Evolutionary conservation across 805 yeast genomes (phyloP).

Genomic region (Teunomyces kruisii): DNA sequence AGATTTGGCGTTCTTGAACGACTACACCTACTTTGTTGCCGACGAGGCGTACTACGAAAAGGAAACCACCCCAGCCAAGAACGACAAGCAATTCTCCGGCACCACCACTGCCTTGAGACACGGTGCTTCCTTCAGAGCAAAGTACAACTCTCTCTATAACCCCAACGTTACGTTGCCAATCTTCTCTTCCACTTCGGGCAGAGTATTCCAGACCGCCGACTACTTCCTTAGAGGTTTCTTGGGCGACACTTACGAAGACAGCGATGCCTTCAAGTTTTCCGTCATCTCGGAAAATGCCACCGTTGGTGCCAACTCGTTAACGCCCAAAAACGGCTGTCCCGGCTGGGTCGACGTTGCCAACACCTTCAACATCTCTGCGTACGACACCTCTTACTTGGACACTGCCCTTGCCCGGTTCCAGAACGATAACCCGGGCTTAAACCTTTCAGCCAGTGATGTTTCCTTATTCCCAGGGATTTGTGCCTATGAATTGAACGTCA

Average conservation of each 20-base stretch:
- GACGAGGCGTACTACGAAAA: slow-evolving; percentile 42
- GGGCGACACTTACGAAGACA: slow-evolving; percentile 35
- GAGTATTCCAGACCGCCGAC: slow-evolving; percentile 56
- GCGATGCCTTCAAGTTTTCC: slow-evolving; percentile 31
- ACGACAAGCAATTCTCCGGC: slow-evolving; percentile 51
- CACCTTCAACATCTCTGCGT: slow-evolving; percentile 9
- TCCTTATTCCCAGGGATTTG: slow-evolving; percentile 57
- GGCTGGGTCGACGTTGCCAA: background rate
- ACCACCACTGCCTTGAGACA: slow-evolving; percentile 46
- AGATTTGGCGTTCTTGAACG: slow-evolving; percentile 53
- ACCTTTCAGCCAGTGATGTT: slow-evolving; percentile 54
- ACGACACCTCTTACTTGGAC: slow-evolving; percentile 44
- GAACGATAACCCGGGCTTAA: slow-evolving; percentile 51
- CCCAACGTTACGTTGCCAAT: slow-evolving; percentile 41
- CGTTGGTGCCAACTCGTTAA: slow-evolving; percentile 60
- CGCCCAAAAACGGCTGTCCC: slow-evolving; percentile 50
- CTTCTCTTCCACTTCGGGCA: slow-evolving; percentile 53
- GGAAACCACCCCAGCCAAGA: slow-evolving; percentile 49
- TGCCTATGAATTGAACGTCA: slow-evolving; percentile 72
- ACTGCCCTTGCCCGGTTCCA: slow-evolving; percentile 58
- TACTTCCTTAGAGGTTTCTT: slow-evolving; percentile 62
- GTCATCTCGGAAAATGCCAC: slow-evolving; percentile 46
- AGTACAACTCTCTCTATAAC: slow-evolving; percentile 49
- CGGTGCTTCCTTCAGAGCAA: slow-evolving; percentile 49
- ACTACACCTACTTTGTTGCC: slow-evolving; percentile 50